Base-by-base conservation (phyloP, 495 filamentous ascomycete genomes). In the Cercophora scortea region DNA sequence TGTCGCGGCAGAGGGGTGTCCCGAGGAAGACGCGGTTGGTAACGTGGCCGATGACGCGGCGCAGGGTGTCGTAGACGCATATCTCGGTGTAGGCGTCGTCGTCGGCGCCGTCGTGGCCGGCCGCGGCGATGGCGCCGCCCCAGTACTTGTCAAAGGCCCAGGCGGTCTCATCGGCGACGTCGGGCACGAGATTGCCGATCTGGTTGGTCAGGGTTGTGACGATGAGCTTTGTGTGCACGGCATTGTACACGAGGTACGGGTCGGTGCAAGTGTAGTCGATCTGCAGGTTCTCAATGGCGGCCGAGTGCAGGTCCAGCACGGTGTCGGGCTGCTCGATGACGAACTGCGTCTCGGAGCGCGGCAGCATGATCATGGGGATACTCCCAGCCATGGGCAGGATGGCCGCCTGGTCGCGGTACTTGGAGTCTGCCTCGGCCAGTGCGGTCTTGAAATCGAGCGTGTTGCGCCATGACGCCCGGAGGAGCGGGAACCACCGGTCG, bases 301-400 rank as follows among this genome's bases (percentile, higher is more conserved):
- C 55, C 11, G 47, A 51, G 44, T 63, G 59, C 39, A 66, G 55
- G 54, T 57, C 52, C 8, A 78, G 55, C 8, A 67, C 59, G 7
- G 55, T 44, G 53, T 77, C 71, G n/a, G 75, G 69, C 60, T 78
- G 73, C 16, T 73, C 67, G 19, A 63, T 53, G 35, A 77, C 64
- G 61, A 69, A 78, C 48, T 69, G 62, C 6, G 64, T 56, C 39
- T 72, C 61, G 13, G 63, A 51, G 1, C 57, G 58, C 1, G 76
- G 75, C n/a, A 78, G 53, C 9, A 76, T 19, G 0, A 79, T 60
- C 33, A 61, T 48, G 54, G 64, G 56, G 39, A 49, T 40, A 13
- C 44, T 18, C 19, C 59, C 57, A 6, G 49, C 19, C 4, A 68
- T 13, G 17, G 69, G 67, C 0, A 71, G 19, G 39, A 71, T 50